Conservation (phyloP, 345 rosid species). For the Erucastrum elatum region DNA sequence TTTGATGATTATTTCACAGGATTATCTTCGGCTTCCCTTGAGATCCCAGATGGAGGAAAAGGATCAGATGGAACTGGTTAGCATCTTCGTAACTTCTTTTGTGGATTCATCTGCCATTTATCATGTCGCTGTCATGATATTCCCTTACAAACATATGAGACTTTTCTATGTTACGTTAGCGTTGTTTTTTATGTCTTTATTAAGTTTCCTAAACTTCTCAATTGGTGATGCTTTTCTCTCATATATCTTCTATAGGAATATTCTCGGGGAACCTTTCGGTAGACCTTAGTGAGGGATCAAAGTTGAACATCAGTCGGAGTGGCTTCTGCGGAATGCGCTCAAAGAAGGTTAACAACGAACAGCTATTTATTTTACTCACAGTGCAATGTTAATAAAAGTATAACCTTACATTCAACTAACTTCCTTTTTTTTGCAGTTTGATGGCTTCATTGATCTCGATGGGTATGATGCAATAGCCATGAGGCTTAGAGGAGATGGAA, state of each 20-base stretch:
- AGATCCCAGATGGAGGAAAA: slow-evolving; percentile 55
- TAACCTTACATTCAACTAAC: not conserved
- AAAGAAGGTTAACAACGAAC: slow-evolving; percentile 59
- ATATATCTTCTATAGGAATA: slow-evolving; percentile 46
- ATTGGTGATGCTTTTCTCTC: slow-evolving; percentile 10
- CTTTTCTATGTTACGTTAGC: not conserved
- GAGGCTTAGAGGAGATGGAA: slow-evolving; percentile 90
- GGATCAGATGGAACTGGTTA: slow-evolving; percentile 56
- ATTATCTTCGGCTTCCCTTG: slow-evolving; percentile 89
- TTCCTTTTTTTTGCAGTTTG: slow-evolving; percentile 58
- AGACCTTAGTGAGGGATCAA: slow-evolving; percentile 67
- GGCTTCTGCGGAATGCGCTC: slow-evolving; percentile 99
- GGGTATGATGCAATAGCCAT: slow-evolving; percentile 84
- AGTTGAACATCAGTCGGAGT: slow-evolving; percentile 78
- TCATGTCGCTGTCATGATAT: not conserved
- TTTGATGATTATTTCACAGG: slow-evolving; percentile 49
- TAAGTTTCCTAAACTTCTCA: slow-evolving; percentile 1
- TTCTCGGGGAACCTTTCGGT: slow-evolving; percentile 85
- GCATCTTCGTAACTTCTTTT: slow-evolving; percentile 2
- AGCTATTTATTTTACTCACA: slow-evolving; percentile 1
- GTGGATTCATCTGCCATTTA: not conserved
- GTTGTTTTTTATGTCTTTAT: not conserved
- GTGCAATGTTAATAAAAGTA: not conserved
- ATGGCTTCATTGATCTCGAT: slow-evolving; percentile 89
- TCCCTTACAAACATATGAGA: slow-evolving; percentile 7